Evolutionary conservation across 805 yeast species (phyloP).

Genomic region (Myxozyma neglecta): DNA sequence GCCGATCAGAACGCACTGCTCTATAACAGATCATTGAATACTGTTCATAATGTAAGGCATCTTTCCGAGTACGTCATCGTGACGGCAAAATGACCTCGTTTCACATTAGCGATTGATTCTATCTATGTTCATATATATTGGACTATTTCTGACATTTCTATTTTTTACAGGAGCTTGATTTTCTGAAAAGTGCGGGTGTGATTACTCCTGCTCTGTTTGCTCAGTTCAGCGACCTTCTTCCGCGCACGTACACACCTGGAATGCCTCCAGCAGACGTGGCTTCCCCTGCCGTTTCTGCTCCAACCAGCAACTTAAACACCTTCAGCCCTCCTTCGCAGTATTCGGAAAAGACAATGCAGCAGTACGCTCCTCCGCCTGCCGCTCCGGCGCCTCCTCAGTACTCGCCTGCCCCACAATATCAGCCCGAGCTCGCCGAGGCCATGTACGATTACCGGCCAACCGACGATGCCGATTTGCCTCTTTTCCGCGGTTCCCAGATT

Average conservation of each 20-base stretch:
- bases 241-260: constrained; percentile 44
- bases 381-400: constrained; percentile 31
- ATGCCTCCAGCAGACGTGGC: constrained; percentile 32
- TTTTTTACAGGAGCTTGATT: constrained; percentile 63
- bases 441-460: constrained; percentile 72
- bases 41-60: constrained; percentile 54
- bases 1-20: constrained; percentile 25
- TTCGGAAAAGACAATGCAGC: constrained; percentile 2
- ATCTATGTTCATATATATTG: neutral
- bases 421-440: constrained; percentile 53
- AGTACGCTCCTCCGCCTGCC: constrained; percentile 13
- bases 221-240: constrained; percentile 54
- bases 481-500: constrained; percentile 67
- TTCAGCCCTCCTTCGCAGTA: too few relatives aligned
- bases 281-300: neutral
- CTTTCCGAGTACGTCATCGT: neutral
- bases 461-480: constrained; percentile 69
- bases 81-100: neutral
- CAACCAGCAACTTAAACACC: neutral
- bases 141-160: too few relatives aligned
- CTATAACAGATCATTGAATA: constrained; percentile 75
- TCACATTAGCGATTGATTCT: neutral
- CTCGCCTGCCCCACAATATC: constrained; percentile 30
- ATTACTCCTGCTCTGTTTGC: constrained; percentile 58
- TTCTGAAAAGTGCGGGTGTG: constrained; percentile 71